These are phyloP conservation scores for Eimeria falciformis DNA, from an alignment of 169 alveolate genomes.

Conservation along the genomic window DNA sequence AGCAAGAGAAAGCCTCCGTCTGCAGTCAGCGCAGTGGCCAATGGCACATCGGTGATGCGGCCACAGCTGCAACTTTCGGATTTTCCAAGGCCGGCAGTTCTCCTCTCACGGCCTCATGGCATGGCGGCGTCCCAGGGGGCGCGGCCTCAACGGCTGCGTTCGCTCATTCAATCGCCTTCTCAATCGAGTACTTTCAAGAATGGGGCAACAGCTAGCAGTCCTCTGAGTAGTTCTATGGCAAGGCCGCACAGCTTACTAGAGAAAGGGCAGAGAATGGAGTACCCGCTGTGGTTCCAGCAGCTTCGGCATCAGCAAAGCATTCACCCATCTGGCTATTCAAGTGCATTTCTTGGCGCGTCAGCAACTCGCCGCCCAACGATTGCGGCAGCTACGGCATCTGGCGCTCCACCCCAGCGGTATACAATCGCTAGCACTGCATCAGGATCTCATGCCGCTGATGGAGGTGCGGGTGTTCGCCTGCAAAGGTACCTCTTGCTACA, in stretches of 20 bases:
- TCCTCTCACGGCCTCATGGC: too few relatives aligned
- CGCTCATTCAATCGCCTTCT: neutral
- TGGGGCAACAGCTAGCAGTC: neutral
- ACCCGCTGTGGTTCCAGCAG: neutral
- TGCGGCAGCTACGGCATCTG: neutral
- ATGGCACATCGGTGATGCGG: too few relatives aligned
- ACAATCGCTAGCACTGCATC: neutral
- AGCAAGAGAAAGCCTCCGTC: too few relatives aligned
- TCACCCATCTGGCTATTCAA: neutral
- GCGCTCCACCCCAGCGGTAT: conserved; percentile 5
- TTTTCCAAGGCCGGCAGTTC: too few relatives aligned
- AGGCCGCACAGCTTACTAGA: neutral
- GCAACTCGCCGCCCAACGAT: neutral
- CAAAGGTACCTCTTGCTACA: too few relatives aligned
- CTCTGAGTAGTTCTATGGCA: neutral
- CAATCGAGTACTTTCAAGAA: neutral
- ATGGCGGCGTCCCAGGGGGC: too few relatives aligned
- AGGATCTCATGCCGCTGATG: neutral
- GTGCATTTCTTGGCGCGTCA: neutral
- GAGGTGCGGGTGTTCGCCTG: neutral
- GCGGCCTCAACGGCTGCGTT: neutral
- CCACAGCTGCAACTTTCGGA: too few relatives aligned
- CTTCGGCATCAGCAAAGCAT: neutral
- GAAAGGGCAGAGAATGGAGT: neutral
- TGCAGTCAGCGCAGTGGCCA: too few relatives aligned